Base-by-base conservation (phyloP, 352 stramenopile species). In the Albugo laibachii region DNA sequence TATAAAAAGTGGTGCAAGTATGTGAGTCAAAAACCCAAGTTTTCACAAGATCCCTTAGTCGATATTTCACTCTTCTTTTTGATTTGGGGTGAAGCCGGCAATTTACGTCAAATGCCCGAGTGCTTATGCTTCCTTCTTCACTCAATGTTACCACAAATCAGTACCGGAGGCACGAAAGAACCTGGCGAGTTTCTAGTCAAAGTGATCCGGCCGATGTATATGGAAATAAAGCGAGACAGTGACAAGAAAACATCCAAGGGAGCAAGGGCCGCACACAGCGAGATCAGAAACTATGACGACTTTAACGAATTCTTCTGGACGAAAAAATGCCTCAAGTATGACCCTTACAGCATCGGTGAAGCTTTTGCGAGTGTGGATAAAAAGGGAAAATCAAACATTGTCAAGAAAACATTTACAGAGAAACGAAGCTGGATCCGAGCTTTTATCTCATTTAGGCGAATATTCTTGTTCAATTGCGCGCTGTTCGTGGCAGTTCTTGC, bases 291-390 rank as follows among this genome's bases (percentile, higher is more conserved):
- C 59, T 91, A 91, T 54, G 77, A 91, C 38, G 77, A 91, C 47
- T 91, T 91, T 42, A 91, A 91, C 56, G 77, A 91, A 59, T 91
- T 87, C 38, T 91, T 91, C 53, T 91, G 77, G 77, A 81, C 50
- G 45, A 87, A 87, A 48, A 87, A 85, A 48, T 87, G 74, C 36
- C 52, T 91, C 35, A 86, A 84, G 57, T 87, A 65, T 58, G 80
- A 83, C 47, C 45, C 57, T 11, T 67, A 59, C 35, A 75, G 47
- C 16, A 86, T 91, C 35, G 57, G 57, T 24, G 69, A 81, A 46
- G 72, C 77, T 10, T 84, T 89, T 47, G 70, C 47, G 1, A 64
- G 80, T 41, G 53, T 79, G 16, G 72, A 91, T 61, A 85, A 85
- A 55, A 91, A 91, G 47, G 77, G 77, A 2, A 62, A 62, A 16